Base-by-base conservation (phyloP, 345 rosid genomes). In the Pugionium dolabratum region DNA sequence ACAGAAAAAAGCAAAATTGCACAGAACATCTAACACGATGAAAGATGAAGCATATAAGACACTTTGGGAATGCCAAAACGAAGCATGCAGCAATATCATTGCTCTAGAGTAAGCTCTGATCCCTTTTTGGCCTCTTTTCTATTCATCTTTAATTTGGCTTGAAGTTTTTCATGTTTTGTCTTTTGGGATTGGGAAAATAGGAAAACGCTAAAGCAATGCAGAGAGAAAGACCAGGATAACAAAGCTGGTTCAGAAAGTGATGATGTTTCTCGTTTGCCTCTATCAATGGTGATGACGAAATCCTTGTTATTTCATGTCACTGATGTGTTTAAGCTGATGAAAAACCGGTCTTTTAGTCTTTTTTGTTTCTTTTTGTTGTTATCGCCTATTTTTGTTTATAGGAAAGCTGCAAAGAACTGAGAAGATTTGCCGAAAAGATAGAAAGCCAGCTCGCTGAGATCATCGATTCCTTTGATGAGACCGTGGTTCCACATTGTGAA, bases 381-480 rank as follows among this genome's bases (percentile, higher is more conserved):
- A 18, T 18, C 6, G 7, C 10, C 4, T 37, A 30, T 26, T 50
- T 48, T 10, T 26, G 26, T 64, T 7, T 43, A 58, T 62, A 72
- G 76, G 71, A 66, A 66, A 72, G 71, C 76, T 72, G 72, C 67
- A 46, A 52, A 59, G 61, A 72, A 44, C 47, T 72, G 43, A 26
- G 71, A 49, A 65, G 35, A 42, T 7, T 44, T 65, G 66, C 58
- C 9, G 54, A 65, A 4, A 65, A 65, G 70, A 50, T 72, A 34
- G 46, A 65, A 58, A 56, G 42, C 54, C 71, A 65, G 71, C 71
- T 64, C n/a, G 58, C 66, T 10, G 48, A 42, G 60, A 35, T 72
- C 48, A 48, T 72, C 4, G 59, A 36, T 40, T 47, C 59, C 8
- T 4, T 10, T 56, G 66, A 58, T 64, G 57, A 56, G 34, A 29